phyloP scores from a whole-genome alignment of 1,139 yeast genomes.

The Candida anutae region DNA sequence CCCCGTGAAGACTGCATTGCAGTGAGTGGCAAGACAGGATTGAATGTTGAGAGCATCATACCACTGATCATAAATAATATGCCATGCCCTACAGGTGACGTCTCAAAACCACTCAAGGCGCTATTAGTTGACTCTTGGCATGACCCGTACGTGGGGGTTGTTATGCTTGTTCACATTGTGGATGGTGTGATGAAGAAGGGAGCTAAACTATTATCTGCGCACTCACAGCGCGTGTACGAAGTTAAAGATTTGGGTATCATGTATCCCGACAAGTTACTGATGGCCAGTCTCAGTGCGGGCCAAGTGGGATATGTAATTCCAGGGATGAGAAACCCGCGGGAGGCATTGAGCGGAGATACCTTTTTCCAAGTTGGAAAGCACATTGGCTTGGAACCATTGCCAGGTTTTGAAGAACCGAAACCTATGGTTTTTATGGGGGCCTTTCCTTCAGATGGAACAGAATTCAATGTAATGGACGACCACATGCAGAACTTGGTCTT shows the following conservation, averaged over 20 bases:
- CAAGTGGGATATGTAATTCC: constrained; percentile 93
- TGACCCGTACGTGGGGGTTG: constrained; percentile 90
- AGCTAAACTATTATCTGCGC: constrained; percentile 68
- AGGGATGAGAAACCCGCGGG: constrained; percentile 84
- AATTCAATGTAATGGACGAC: constrained; percentile 83
- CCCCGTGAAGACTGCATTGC: constrained; percentile 68
- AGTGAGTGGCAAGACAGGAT: constrained; percentile 89
- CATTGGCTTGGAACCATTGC: constrained; percentile 63
- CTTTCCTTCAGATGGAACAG: constrained; percentile 91
- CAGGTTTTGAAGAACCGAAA: constrained; percentile 93
- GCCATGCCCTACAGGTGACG: constrained; percentile 60
- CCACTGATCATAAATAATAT: constrained; percentile 76
- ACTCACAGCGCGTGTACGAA: constrained; percentile 69
- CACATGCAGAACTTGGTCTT: constrained; percentile 80
- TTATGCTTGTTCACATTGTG: constrained; percentile 72
- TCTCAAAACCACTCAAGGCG: constrained; percentile 56
- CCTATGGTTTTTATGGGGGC: constrained; percentile 99
- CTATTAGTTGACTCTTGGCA: constrained; percentile 95
- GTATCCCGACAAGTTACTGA: constrained; percentile 78
- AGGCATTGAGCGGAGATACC: constrained; percentile 91
- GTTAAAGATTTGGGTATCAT: constrained; percentile 90
- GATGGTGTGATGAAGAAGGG: constrained; percentile 78
- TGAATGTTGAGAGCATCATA: constrained; percentile 63
- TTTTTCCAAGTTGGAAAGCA: constrained; percentile 61
- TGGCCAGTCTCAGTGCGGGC: constrained; percentile 65